Conservation (phyloP, 2,329 filamentous ascomycete genomes). For the Neopestalotiopsis rosae region DNA sequence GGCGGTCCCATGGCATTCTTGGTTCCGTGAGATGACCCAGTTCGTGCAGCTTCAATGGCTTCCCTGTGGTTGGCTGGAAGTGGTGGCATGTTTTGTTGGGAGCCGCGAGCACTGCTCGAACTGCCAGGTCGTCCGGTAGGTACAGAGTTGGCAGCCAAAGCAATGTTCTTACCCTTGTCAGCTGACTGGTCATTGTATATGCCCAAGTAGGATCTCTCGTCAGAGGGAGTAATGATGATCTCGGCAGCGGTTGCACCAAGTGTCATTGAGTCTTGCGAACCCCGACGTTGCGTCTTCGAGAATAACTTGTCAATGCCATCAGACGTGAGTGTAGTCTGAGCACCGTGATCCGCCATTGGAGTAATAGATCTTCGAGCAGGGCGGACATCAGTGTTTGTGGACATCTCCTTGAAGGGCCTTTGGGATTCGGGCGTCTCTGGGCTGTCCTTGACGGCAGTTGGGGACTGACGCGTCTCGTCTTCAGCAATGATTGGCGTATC, state of each 20-base stretch:
- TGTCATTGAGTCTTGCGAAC: slow-evolving; percentile 31
- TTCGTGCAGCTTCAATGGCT: slow-evolving; percentile 80
- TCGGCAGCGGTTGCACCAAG: slow-evolving; percentile 24
- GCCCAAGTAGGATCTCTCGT: slow-evolving; percentile 39
- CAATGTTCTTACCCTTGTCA: slow-evolving; percentile 47
- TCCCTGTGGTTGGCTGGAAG: slow-evolving; percentile 83
- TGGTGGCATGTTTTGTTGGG: slow-evolving; percentile 63
- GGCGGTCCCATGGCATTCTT: slow-evolving; percentile 79
- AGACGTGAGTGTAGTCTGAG: slow-evolving; percentile 85
- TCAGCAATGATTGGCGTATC: slow-evolving; percentile 62
- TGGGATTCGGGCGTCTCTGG: slow-evolving; percentile 60
- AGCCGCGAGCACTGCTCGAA: slow-evolving; percentile 66
- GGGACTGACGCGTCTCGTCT: slow-evolving; percentile 66
- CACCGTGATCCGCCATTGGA: slow-evolving; percentile 70
- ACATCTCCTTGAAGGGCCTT: slow-evolving; percentile 65
- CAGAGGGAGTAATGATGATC: slow-evolving; percentile 32
- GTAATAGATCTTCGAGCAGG: slow-evolving; percentile 44
- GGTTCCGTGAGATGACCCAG: slow-evolving; percentile 54
- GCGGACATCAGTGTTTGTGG: slow-evolving; percentile 57
- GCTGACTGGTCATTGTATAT: slow-evolving; percentile 52
- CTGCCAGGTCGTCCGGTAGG: slow-evolving; percentile 69
- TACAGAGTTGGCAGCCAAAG: slow-evolving; percentile 42
- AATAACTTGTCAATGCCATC: slow-evolving; percentile 81
- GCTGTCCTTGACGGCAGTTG: slow-evolving; percentile 42
- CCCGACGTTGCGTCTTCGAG: slow-evolving; percentile 50